These are phyloP conservation scores for Serendipita sp. DNA, from an alignment of 768 basidiomycete genomes.

Conservation along the genomic window DNA sequence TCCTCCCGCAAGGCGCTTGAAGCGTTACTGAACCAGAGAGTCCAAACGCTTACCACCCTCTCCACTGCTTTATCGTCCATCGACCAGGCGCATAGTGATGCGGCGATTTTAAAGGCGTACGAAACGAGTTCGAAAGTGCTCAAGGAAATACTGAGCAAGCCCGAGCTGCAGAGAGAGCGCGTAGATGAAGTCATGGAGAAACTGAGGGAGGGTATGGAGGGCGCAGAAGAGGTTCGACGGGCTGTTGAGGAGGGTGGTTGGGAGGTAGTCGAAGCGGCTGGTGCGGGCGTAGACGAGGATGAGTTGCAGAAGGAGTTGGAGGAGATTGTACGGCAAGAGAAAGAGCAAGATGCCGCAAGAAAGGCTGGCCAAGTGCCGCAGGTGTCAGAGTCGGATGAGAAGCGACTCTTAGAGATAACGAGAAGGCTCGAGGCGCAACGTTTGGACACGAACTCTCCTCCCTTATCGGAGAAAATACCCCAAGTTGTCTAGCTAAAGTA, in stretches of 20 bases:
- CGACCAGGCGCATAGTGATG: slow-evolving; percentile 77
- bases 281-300: slow-evolving; percentile 29
- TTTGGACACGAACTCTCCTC: background rate
- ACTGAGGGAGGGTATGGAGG: slow-evolving; percentile 65
- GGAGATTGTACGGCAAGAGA: slow-evolving; percentile 26
- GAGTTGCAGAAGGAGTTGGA: slow-evolving; percentile 51
- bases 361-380: background rate
- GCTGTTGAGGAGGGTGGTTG: slow-evolving; percentile 55
- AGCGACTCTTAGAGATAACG: background rate
- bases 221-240: slow-evolving; percentile 71
- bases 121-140: slow-evolving; percentile 70
- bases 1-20: slow-evolving; percentile 69
- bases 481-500: background rate
- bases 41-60: slow-evolving; percentile 57
- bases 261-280: slow-evolving; percentile 32
- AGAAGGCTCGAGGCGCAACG: background rate
- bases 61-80: slow-evolving; percentile 65
- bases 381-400: background rate
- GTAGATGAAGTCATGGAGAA: slow-evolving; percentile 82
- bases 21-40: slow-evolving; percentile 56
- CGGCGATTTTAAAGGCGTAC: slow-evolving; percentile 79
- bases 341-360: no score
- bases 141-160: slow-evolving; percentile 58
- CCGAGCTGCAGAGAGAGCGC: slow-evolving; percentile 57
- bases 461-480: background rate